Conservation (phyloP, 2,329 filamentous ascomycete species). For the Ophiostoma piceae region DNA sequence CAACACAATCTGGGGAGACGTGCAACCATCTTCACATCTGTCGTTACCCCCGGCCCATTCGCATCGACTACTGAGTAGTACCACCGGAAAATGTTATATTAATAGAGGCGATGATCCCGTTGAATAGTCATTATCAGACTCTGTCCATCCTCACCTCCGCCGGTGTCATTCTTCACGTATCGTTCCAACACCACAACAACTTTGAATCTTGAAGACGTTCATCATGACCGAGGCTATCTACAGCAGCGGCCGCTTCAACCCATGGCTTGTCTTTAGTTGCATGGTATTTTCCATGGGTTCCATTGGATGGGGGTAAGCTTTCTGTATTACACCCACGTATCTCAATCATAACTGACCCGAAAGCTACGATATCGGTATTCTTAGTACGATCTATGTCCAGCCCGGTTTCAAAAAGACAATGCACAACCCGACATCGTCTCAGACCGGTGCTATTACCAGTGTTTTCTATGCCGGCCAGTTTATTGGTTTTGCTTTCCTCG, state of each 20-base stretch:
- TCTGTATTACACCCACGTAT: background rate
- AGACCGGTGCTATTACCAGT: slow-evolving; percentile 27
- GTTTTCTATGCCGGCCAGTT: slow-evolving; percentile 30
- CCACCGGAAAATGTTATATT: background rate
- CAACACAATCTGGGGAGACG: slow-evolving; percentile 1
- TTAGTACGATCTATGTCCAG: slow-evolving; percentile 28
- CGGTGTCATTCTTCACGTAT: background rate
- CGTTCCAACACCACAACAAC: background rate
- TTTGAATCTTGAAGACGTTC: background rate
- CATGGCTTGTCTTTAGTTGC: slow-evolving; percentile 25
- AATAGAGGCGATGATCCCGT: background rate
- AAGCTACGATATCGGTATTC: slow-evolving; percentile 27
- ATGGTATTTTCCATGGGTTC: slow-evolving; percentile 25
- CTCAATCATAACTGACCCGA: background rate
- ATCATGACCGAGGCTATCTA: slow-evolving; percentile 14
- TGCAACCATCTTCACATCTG: background rate
- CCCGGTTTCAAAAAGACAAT: slow-evolving; percentile 28
- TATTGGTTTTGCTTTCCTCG: slow-evolving; percentile 26
- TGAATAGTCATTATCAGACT: too few relatives aligned
- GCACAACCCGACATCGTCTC: slow-evolving; percentile 25
- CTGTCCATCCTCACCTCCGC: background rate
- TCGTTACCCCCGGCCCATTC: background rate
- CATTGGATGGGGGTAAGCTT: slow-evolving; percentile 24
- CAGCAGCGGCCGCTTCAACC: slow-evolving; percentile 18
- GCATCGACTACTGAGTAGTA: background rate